Evolutionary conservation across 345 rosid species (phyloP).

Genomic region (Salix brachista): DNA sequence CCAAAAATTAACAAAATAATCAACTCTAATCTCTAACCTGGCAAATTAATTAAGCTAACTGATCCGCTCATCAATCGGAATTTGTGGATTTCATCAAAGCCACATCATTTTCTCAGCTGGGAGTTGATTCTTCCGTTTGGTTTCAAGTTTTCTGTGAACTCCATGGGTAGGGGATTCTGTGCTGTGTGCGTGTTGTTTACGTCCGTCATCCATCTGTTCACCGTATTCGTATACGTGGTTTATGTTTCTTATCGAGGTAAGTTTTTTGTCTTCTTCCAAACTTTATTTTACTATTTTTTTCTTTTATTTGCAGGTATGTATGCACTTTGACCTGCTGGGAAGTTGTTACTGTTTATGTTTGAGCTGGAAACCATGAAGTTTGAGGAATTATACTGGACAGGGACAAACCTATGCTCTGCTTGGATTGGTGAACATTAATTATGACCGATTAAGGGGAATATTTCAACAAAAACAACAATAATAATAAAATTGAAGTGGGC

Average conservation of each 20-base stretch:
- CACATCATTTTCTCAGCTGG: neutral
- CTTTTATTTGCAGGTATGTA: neutral
- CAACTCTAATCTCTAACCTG: neutral
- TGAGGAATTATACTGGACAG: too few species aligned
- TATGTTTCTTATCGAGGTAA: neutral
- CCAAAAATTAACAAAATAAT: neutral
- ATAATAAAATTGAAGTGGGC: too few species aligned
- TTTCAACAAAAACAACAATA: too few species aligned
- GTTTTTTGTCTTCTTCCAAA: neutral
- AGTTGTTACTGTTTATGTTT: too few species aligned
- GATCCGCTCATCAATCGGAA: neutral
- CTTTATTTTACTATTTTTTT: neutral
- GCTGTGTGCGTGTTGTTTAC: neutral
- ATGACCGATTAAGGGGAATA: neutral
- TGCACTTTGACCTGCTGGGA: too few species aligned
- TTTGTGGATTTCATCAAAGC: too few species aligned
- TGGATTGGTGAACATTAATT: neutral
- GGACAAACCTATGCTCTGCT: neutral
- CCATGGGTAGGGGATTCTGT: neutral
- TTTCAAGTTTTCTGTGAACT: constrained; percentile 6
- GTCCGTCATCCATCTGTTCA: neutral
- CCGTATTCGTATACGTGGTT: neutral
- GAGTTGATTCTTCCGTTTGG: neutral
- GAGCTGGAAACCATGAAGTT: too few species aligned
- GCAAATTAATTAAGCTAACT: neutral